A percentile compares a stretch with the other conserved stretches of the same genome.
phyloP scores from a whole-genome alignment of 2,329 filamentous ascomycete genomes.

The Zalaria obscura region DNA sequence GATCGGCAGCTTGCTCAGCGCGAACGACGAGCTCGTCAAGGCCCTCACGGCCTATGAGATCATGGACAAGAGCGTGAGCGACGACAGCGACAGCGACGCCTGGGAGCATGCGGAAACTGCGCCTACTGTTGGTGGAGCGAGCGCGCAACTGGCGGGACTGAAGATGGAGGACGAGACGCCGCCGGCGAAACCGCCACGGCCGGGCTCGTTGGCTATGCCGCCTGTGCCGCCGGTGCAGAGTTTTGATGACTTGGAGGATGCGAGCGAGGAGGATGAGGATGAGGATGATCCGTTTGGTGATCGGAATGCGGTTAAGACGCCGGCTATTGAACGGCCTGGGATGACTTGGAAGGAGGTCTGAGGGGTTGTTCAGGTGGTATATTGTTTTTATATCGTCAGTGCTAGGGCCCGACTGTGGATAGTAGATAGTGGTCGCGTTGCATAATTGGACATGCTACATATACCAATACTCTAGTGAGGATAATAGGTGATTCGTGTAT shows the following conservation, averaged over 20 bases:
- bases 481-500: neutral
- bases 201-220: conserved; percentile 26
- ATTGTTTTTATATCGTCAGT: neutral
- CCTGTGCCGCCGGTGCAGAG: conserved; percentile 17
- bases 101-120: conserved; percentile 28
- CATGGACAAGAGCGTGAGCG: conserved; percentile 71
- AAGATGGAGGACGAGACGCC: conserved; percentile 24
- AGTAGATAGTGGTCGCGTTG: no score
- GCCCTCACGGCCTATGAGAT: conserved; percentile 92
- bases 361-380: conserved; percentile 1
- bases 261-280: conserved; percentile 50
- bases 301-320: conserved; percentile 53
- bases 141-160: conserved; percentile 30
- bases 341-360: conserved; percentile 23
- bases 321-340: conserved; percentile 25
- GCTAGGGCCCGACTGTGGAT: no score
- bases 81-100: conserved; percentile 50
- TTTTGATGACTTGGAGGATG: conserved; percentile 40
- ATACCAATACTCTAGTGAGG: no score
- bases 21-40: conserved; percentile 90
- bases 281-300: conserved; percentile 84
- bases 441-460: no score
- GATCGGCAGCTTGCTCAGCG: conserved; percentile 78
- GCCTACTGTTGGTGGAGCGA: conserved; percentile 10
- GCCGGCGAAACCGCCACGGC: conserved; percentile 36